Evolutionary conservation across 2,329 filamentous ascomycete species (phyloP).

Genomic region (Acephala macrosclerotiorum): DNA sequence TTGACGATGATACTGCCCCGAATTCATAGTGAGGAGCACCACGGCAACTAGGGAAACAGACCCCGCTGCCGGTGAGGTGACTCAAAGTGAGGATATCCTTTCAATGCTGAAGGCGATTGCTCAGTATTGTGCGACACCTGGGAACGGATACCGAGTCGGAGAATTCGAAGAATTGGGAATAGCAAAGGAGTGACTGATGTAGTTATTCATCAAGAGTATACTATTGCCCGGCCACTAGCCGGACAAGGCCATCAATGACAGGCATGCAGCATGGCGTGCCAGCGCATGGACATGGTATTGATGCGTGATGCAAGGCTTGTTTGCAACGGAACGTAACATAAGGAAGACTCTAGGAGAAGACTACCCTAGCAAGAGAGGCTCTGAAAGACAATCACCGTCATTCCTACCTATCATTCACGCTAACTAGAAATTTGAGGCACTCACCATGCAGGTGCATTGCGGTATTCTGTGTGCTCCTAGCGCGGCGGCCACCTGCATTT

Average conservation of each 20-base stretch:
- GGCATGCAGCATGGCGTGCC: conserved; percentile 42
- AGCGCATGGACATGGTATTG: conserved; percentile 42
- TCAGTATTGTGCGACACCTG: conserved; percentile 38
- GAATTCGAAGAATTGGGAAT: conserved; percentile 40
- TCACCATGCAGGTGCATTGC: not conserved
- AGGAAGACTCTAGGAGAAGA: conserved; percentile 22
- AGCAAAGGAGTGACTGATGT: conserved; percentile 41
- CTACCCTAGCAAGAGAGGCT: conserved; percentile 26
- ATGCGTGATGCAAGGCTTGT: conserved; percentile 40
- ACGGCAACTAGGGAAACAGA: conserved; percentile 25
- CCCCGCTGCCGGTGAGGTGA: conserved; percentile 33
- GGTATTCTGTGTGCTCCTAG: conserved; percentile 16
- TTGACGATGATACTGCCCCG: conserved; percentile 34
- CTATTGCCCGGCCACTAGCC: conserved; percentile 29
- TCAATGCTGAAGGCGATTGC: conserved; percentile 33
- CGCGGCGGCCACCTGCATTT: conserved; percentile 31
- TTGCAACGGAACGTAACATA: conserved; percentile 41
- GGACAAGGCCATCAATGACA: conserved; percentile 34
- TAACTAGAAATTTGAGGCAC: conserved; percentile 8
- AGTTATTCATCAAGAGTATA: conserved; percentile 42
- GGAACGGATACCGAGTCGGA: conserved; percentile 38
- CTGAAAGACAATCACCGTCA: conserved; percentile 37
- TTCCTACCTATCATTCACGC: conserved; percentile 25
- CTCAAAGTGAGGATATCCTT: conserved; percentile 35
- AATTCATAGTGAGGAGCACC: conserved; percentile 38